These are phyloP conservation scores for Glonium stellatum DNA, from an alignment of 495 filamentous ascomycete species.

Conservation along the genomic window DNA sequence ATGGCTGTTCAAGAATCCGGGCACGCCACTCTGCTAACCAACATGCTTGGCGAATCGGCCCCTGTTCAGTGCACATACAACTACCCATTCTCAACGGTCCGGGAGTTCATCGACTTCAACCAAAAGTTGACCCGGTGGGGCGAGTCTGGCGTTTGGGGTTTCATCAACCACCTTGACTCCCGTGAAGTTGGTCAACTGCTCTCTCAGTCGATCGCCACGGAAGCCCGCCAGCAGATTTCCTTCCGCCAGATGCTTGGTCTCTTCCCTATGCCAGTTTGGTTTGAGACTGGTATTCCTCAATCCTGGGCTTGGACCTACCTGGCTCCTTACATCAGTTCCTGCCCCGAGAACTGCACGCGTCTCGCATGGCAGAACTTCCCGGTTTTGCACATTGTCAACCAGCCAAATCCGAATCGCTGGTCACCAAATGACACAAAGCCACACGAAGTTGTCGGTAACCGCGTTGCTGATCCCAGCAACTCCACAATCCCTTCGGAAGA, in stretches of 20 bases:
- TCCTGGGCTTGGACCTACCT: conserved; percentile 83
- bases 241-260: conserved; percentile 83
- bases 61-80: conserved; percentile 73
- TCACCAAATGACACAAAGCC: conserved; percentile 44
- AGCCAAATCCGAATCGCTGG: conserved; percentile 61
- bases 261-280: conserved; percentile 81
- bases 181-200: conserved; percentile 68
- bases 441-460: conserved; percentile 49
- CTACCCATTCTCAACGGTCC: conserved; percentile 71
- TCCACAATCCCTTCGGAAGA: conserved; percentile 36
- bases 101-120: conserved; percentile 77
- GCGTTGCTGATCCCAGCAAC: conserved; percentile 43
- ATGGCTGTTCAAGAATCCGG: conserved; percentile 84
- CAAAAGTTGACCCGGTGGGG: conserved; percentile 80
- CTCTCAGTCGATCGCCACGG: conserved; percentile 70
- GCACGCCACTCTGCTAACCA: conserved; percentile 70
- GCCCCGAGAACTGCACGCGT: conserved; percentile 66
- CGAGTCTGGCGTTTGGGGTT: conserved; percentile 78
- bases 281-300: conserved; percentile 73
- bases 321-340: conserved; percentile 76
- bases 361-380: conserved; percentile 90
- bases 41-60: conserved; percentile 71
- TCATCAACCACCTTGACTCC: conserved; percentile 72
- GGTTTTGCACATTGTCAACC: conserved; percentile 62
- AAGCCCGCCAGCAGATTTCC: conserved; percentile 80